Conservation (phyloP, 2,329 filamentous ascomycete genomes). For the Sarocladium brachiariae region DNA sequence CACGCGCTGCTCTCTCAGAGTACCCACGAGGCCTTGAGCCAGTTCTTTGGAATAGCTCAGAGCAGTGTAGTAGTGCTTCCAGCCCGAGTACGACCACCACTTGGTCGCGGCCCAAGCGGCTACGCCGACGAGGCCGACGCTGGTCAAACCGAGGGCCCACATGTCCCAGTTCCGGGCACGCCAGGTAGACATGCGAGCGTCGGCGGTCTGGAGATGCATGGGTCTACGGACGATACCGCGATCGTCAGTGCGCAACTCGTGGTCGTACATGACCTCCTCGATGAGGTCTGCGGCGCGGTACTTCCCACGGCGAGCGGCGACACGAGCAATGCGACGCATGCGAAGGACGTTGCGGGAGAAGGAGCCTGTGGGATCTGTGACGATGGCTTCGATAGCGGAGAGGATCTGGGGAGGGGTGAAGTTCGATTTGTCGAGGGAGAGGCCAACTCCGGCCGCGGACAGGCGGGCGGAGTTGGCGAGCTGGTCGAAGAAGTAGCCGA, state of each 20-base stretch:
- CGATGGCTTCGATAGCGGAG: slow-evolving; percentile 20
- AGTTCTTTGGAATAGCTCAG: not conserved
- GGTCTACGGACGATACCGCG: slow-evolving; percentile 18
- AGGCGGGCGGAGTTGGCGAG: slow-evolving; percentile 30
- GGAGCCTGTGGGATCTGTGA: slow-evolving; percentile 22
- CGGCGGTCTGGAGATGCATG: slow-evolving; percentile 38
- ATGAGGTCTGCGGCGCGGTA: slow-evolving; percentile 31
- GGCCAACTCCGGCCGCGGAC: slow-evolving; percentile 25
- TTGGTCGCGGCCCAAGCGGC: not conserved
- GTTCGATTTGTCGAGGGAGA: slow-evolving; percentile 28
- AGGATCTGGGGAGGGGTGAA: slow-evolving; percentile 27
- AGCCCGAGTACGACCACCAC: slow-evolving; percentile 5
- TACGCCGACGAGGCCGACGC: not conserved
- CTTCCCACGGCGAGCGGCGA: slow-evolving; percentile 28
- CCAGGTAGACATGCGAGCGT: slow-evolving; percentile 32
- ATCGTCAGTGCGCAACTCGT: slow-evolving; percentile 18
- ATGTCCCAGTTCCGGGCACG: slow-evolving; percentile 34
- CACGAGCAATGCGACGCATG: slow-evolving; percentile 30
- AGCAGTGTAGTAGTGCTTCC: slow-evolving; percentile 3
- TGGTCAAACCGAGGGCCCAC: slow-evolving; percentile 16
- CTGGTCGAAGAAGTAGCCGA: slow-evolving; percentile 36
- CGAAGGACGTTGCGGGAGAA: slow-evolving; percentile 27
- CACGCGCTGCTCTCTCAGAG: not conserved
- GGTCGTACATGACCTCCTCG: slow-evolving; percentile 34
- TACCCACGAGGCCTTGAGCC: not conserved